Evolutionary conservation across 2,329 filamentous ascomycete species (phyloP).

Genomic region (Penicillium italicum): DNA sequence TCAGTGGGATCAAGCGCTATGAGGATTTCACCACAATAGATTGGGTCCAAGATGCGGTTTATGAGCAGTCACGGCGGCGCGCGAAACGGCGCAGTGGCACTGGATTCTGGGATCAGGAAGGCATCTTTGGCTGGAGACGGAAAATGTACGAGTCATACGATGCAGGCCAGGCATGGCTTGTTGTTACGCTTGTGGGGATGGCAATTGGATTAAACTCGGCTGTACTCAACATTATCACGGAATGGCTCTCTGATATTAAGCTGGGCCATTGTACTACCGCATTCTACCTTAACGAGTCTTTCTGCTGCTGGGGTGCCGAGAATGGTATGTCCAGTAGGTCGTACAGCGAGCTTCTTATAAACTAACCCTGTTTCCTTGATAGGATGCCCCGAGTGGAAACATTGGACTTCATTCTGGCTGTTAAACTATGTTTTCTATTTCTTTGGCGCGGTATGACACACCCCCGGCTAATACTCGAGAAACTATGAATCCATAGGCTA

Average conservation of each 20-base stretch:
- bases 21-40: constrained; percentile 97
- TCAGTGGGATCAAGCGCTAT: constrained; percentile 96
- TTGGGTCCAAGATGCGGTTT: constrained; percentile 96
- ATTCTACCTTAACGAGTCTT: constrained; percentile 95
- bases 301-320: constrained; percentile 97
- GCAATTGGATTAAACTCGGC: constrained; percentile 92
- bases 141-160: constrained; percentile 85
- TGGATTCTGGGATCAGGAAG: constrained; percentile 66
- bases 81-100: constrained; percentile 68
- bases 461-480: neutral
- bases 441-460: constrained; percentile 64
- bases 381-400: constrained; percentile 85
- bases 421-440: constrained; percentile 88
- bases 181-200: constrained; percentile 86
- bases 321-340: constrained; percentile 52
- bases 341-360: neutral
- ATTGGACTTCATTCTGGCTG: constrained; percentile 74
- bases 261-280: constrained; percentile 91
- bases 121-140: constrained; percentile 73
- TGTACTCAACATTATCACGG: constrained; percentile 89
- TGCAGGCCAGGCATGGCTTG: constrained; percentile 95
- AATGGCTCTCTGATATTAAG: constrained; percentile 96
- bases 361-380: neutral
- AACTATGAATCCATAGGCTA: neutral
- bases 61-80: constrained; percentile 79